Evolutionary conservation across 176 grass and related monocot genomes (phyloP), one percentile per base, ranked within the genome.

Genomic region (Areca catechu): DNA sequence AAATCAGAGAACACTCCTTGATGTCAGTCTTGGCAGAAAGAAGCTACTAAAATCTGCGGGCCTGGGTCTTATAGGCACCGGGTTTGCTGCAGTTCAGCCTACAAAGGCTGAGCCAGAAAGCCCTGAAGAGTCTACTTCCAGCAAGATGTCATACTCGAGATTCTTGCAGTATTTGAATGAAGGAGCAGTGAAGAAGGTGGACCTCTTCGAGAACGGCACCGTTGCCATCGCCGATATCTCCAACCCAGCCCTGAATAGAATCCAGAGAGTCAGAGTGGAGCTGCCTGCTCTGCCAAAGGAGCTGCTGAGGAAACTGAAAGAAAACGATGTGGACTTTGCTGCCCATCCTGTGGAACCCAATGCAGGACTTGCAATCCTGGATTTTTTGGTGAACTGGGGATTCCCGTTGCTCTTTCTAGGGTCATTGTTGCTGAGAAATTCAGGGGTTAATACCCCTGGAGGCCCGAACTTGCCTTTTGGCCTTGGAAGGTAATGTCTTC

Each of bases 111-210:
- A 76, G 60, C 78, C 71, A 9, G 71, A 75, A 24, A 69, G 58
- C 21, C 54, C 51, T 56, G 58, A 73, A 22, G 91, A 90, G 16
- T 67, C 51, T 17, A 47, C 56, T n/a, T 96, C 83, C 24, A 95
- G 52, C 63, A 58, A 74, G 48, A 74, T 87, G 82, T 95, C 83
- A 6, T 95, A 95, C 63, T 74, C 91, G 12, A 53, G 82, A 51
- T 90, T 95, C 75, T 67, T 96, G 4, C 67, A 87, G 17, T 84
- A 90, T 83, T 74, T 96, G 14, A 53, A 86, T 24, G 68, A 88
- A 60, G 77, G 77, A 60, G 77, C 50, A 5, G 80, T 90, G 21
- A 83, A 58, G 61, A 87, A 82, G 68, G 74, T 86, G 25, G 82
- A 95, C 63, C 58, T 95, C 6, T 86, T 89, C 50, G 82, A 89